Percentiles rank a stretch among this genome's conserved stretches.
These are phyloP conservation scores for Phytophthora nicotianae DNA, from an alignment of 352 stramenopile species.

Conservation along the genomic window DNA sequence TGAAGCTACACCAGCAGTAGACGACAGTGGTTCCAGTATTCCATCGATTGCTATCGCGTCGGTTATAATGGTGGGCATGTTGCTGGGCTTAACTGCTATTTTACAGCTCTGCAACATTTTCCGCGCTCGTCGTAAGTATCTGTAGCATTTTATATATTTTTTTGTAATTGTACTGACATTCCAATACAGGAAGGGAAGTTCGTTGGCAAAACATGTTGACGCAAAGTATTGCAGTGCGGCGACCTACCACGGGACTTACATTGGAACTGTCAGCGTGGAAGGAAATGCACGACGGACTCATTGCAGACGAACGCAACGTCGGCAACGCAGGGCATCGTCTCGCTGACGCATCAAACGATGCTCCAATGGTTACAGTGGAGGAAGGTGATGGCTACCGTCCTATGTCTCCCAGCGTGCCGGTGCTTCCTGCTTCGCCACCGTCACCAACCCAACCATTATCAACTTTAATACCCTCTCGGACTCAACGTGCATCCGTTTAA, in stretches of 20 bases:
- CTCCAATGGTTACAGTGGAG: slow-evolving; percentile 37
- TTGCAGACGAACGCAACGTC: slow-evolving; percentile 52
- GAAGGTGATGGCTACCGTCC: slow-evolving; percentile 51
- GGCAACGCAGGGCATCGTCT: slow-evolving; percentile 27
- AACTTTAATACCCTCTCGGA: neutral
- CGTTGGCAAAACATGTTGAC: slow-evolving; percentile 25
- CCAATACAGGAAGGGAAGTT: slow-evolving; percentile 24
- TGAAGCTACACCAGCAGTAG: slow-evolving; percentile 17
- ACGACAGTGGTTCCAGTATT: slow-evolving; percentile 22
- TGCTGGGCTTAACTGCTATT: slow-evolving; percentile 31
- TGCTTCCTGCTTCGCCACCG: slow-evolving; percentile 24
- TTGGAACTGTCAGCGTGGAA: slow-evolving; percentile 64
- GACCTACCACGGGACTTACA: slow-evolving; percentile 31
- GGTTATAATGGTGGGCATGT: slow-evolving; percentile 37
- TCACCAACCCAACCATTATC: slow-evolving; percentile 11
- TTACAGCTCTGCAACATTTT: slow-evolving; percentile 40
- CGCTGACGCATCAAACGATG: slow-evolving; percentile 19
- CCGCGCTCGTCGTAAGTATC: slow-evolving; percentile 35
- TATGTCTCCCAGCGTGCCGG: slow-evolving; percentile 40
- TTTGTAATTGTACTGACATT: slow-evolving; percentile 6
- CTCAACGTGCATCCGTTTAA: slow-evolving; percentile 11
- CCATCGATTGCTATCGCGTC: slow-evolving; percentile 31
- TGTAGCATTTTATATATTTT: neutral
- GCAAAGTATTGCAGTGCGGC: slow-evolving; percentile 24
- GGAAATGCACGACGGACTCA: slow-evolving; percentile 55